These are phyloP conservation scores for Penicillium griseofulvum DNA, from an alignment of 2,329 filamentous ascomycete genomes.

Conservation along the genomic window DNA sequence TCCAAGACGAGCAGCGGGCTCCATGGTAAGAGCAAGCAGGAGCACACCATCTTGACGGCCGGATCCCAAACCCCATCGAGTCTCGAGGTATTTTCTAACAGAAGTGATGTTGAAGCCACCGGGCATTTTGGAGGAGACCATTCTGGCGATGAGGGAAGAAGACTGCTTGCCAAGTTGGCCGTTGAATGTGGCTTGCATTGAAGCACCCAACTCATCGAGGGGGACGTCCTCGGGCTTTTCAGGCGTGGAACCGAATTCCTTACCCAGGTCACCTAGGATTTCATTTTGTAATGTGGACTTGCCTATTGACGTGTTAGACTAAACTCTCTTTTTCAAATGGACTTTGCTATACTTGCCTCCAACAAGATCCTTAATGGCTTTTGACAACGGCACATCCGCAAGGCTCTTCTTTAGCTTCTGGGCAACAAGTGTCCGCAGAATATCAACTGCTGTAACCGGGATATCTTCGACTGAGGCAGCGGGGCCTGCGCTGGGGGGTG, in stretches of 20 bases:
- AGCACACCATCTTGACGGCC: slow-evolving; percentile 91
- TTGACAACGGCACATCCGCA: slow-evolving; percentile 83
- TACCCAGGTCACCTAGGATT: slow-evolving; percentile 94
- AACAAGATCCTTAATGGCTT: slow-evolving; percentile 97
- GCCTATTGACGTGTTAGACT: slow-evolving; percentile 52
- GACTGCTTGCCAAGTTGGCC: slow-evolving; percentile 97
- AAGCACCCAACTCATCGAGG: slow-evolving; percentile 86
- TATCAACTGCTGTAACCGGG: slow-evolving; percentile 83
- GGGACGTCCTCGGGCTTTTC: slow-evolving; percentile 98
- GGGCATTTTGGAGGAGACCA: slow-evolving; percentile 99
- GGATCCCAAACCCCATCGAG: slow-evolving; percentile 80
- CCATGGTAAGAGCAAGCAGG: slow-evolving; percentile 85
- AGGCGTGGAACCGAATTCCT: slow-evolving; percentile 96
- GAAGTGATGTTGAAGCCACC: slow-evolving; percentile 98
- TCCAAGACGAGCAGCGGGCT: slow-evolving; percentile 82
- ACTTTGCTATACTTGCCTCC: slow-evolving; percentile 65
- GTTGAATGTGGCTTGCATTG: slow-evolving; percentile 99
- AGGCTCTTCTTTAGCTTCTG: slow-evolving; percentile 97
- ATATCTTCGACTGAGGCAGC: slow-evolving; percentile 82
- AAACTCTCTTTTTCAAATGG: not conserved
- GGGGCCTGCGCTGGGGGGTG: slow-evolving; percentile 73
- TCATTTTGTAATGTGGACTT: slow-evolving; percentile 99
- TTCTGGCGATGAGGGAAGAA: slow-evolving; percentile 82
- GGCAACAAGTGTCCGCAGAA: slow-evolving; percentile 83
- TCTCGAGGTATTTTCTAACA: slow-evolving; percentile 91